Conservation (phyloP, 768 basidiomycete genomes). For the Lactarius tabidus region DNA sequence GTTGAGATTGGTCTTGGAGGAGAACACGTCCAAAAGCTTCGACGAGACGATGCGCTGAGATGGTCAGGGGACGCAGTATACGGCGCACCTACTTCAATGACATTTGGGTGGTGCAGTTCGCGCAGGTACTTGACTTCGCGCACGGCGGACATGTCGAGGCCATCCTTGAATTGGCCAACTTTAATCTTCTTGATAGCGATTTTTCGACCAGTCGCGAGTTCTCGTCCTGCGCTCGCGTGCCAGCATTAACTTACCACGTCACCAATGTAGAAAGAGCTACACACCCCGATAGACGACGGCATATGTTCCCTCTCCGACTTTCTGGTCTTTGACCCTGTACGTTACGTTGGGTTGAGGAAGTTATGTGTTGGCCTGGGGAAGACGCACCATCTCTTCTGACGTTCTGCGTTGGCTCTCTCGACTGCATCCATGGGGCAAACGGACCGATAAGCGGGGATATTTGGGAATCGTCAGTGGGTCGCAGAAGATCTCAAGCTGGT, state of each 20-base stretch:
- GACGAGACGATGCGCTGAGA: slow-evolving; percentile 6
- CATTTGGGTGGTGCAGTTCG: slow-evolving; percentile 89
- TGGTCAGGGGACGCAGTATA: neutral
- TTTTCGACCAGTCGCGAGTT: slow-evolving; percentile 69
- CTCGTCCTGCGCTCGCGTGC: slow-evolving; percentile 49
- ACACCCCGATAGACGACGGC: slow-evolving; percentile 93
- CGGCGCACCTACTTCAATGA: slow-evolving; percentile 69
- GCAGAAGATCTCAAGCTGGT: neutral
- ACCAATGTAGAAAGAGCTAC: slow-evolving; percentile 9
- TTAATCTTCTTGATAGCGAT: slow-evolving; percentile 99
- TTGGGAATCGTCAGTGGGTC: neutral
- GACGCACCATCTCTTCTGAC: slow-evolving; percentile 63
- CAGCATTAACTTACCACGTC: neutral
- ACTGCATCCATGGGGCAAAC: slow-evolving; percentile 65
- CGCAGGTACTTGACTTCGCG: slow-evolving; percentile 97
- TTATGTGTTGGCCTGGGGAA: slow-evolving; percentile 18
- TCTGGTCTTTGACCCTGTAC: slow-evolving; percentile 70
- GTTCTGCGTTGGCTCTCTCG: slow-evolving; percentile 69
- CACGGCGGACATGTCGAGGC: slow-evolving; percentile 97
- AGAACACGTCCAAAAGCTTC: slow-evolving; percentile 95
- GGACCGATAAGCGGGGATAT: neutral
- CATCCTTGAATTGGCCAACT: slow-evolving; percentile 94
- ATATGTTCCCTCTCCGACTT: slow-evolving; percentile 90
- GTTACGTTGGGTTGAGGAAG: slow-evolving; percentile 9
- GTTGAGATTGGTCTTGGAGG: slow-evolving; percentile 93